Conservation (phyloP, 106 monocot species). For the Amphibolis antarctica region DNA sequence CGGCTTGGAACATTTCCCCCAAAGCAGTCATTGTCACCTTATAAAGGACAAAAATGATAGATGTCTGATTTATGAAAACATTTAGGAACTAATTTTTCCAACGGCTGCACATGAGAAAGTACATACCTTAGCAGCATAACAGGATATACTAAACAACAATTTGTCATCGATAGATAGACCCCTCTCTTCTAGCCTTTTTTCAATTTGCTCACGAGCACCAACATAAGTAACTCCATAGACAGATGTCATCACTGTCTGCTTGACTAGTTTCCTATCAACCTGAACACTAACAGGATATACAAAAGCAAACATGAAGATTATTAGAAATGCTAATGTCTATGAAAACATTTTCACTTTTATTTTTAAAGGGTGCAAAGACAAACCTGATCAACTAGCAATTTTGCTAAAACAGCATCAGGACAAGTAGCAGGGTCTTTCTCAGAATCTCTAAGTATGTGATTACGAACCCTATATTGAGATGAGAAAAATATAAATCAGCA, state of each 20-base stretch:
- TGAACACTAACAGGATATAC: constrained; percentile 52
- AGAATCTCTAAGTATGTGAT: constrained; percentile 52
- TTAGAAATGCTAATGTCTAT: constrained; percentile 5
- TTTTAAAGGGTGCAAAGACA: constrained; percentile 11
- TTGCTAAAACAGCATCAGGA: constrained; percentile 58
- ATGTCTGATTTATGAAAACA: neutral
- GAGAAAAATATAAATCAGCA: neutral
- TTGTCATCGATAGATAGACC: constrained; percentile 62
- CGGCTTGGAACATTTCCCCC: constrained; percentile 88
- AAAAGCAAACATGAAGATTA: constrained; percentile 14
- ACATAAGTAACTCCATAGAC: constrained; percentile 95
- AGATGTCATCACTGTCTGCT: constrained; percentile 96
- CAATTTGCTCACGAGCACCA: constrained; percentile 87
- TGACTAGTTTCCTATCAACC: constrained; percentile 90
- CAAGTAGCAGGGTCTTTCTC: constrained; percentile 49
- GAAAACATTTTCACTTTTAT: neutral
- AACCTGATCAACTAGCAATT: constrained; percentile 78
- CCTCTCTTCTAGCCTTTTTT: constrained; percentile 66
- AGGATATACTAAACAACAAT: constrained; percentile 57
- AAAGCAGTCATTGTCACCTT: constrained; percentile 72
- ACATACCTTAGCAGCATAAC: constrained; percentile 81
- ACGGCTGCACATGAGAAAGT: neutral
- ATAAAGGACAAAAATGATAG: neutral
- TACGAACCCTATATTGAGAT: constrained; percentile 52
- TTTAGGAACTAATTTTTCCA: neutral